Evolutionary conservation across 768 basidiomycete genomes (phyloP).

Genomic region (Ramaria sp.): DNA sequence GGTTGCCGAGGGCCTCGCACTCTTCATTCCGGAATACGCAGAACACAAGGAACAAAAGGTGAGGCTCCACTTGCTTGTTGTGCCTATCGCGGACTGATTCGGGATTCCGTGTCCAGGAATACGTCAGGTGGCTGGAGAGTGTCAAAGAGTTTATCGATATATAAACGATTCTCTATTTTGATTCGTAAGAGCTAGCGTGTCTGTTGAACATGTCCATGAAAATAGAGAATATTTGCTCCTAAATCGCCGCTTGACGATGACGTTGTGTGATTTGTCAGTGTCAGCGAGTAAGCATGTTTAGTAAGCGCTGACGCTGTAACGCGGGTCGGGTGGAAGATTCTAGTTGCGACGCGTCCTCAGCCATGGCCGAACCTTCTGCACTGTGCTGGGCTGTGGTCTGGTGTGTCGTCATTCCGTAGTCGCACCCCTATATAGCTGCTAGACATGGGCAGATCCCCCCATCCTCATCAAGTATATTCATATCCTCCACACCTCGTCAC

Average conservation of each 20-base stretch:
- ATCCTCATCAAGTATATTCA: no score
- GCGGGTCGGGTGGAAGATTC: not conserved
- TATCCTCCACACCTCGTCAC: no score
- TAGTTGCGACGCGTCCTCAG: not conserved
- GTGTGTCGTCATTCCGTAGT: not conserved
- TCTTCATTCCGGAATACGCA: constrained; percentile 83
- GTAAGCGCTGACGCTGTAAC: not conserved
- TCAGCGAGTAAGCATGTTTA: not conserved
- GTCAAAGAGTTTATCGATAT: constrained; percentile 74
- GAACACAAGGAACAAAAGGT: constrained; percentile 93
- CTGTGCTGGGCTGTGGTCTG: not conserved
- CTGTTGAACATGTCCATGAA: not conserved
- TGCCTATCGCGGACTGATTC: constrained; percentile 9
- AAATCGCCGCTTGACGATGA: no score
- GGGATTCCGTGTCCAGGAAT: constrained; percentile 48
- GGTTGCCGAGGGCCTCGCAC: constrained; percentile 68
- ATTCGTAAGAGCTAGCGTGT: not conserved
- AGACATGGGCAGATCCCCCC: not conserved
- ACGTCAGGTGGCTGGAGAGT: constrained; percentile 76
- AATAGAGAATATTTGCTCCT: no score
- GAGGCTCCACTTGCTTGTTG: constrained; percentile 15
- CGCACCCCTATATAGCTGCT: not conserved
- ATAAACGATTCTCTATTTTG: constrained; percentile 7
- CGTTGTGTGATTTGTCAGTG: not conserved
- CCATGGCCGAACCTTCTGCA: not conserved